Percentiles rank a stretch among this genome's conserved stretches.
Evolutionary conservation across 345 rosid genomes (phyloP).

Genomic region (Citrus glauca): DNA sequence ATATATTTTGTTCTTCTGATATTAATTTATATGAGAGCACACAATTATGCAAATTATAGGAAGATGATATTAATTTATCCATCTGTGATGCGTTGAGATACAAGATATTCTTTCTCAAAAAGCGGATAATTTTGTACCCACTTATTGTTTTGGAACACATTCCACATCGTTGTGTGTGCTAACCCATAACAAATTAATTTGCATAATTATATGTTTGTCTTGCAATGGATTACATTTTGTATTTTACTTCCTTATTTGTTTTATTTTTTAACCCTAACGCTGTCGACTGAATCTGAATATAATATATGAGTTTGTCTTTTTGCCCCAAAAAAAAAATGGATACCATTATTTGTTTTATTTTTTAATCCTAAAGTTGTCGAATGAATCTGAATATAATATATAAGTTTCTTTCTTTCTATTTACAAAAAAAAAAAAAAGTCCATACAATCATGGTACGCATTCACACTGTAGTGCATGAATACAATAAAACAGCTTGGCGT

Average conservation of each 20-base stretch:
- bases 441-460: slow-evolving; percentile 30
- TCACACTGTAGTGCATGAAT: slow-evolving; percentile 13
- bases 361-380: not conserved
- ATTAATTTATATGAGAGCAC: too few relatives aligned
- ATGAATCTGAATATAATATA: not conserved
- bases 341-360: not conserved
- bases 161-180: not conserved
- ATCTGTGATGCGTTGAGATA: too few relatives aligned
- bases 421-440: not conserved
- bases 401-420: not conserved
- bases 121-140: not conserved
- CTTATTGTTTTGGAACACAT: not conserved
- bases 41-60: too few relatives aligned
- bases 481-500: slow-evolving; percentile 28
- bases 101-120: too few relatives aligned
- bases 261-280: not conserved
- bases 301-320: not conserved
- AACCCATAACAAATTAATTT: not conserved
- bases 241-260: not conserved
- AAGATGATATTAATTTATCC: too few relatives aligned
- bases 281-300: not conserved
- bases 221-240: not conserved
- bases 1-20: too few relatives aligned
- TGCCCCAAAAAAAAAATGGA: too few relatives aligned
- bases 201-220: not conserved